A percentile compares a stretch with the other conserved stretches of the same genome.
Conservation (phyloP, 2,329 filamentous ascomycete genomes). For the Fusarium armeniacum region DNA sequence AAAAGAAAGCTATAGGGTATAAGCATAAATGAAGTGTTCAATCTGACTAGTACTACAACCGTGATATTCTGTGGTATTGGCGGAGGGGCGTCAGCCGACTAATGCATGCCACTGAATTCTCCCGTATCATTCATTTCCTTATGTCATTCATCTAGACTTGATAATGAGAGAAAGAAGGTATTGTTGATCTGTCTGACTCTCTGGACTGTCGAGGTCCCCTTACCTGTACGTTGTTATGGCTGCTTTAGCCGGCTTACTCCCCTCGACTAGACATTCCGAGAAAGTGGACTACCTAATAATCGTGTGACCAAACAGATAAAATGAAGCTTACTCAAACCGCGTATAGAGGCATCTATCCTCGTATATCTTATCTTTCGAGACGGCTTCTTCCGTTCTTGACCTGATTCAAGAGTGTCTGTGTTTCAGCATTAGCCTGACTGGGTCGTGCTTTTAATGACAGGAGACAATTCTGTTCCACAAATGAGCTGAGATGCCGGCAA, state of each 20-base stretch:
- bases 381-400: background rate
- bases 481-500: background rate
- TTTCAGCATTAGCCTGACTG: constrained; percentile 1
- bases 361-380: background rate
- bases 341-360: background rate
- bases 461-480: background rate
- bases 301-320: background rate
- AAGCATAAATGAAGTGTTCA: background rate
- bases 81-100: no score
- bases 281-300: background rate
- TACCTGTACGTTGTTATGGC: no score
- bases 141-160: no score
- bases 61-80: no score
- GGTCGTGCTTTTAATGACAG: constrained; percentile 8
- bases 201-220: no score
- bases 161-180: no score
- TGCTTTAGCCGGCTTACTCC: no score
- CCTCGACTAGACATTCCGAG: background rate
- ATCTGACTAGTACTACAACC: no score
- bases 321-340: background rate
- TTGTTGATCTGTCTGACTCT: no score
- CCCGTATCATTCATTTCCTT: no score
- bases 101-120: no score
- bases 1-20: background rate
- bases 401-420: background rate